Conservation (phyloP, 2,329 filamentous ascomycete genomes). For the Anthostomella pinea region DNA sequence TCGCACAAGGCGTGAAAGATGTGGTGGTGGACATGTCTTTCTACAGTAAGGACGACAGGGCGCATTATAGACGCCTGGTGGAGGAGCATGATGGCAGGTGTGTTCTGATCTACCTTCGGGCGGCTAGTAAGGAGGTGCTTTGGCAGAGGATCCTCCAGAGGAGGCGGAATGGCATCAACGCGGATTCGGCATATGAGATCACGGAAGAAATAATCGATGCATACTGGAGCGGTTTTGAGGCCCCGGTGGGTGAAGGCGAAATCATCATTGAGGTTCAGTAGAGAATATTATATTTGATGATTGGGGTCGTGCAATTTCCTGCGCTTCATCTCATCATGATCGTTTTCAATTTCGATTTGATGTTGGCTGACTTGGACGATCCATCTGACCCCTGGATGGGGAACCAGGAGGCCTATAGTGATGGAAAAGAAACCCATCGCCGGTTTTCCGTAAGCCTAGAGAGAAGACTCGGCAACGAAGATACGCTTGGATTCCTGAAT, state of each 20-base stretch:
- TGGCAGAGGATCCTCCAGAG: conserved; percentile 32
- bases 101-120: conserved; percentile 30
- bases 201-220: conserved; percentile 18
- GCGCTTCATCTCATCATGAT: too few relatives aligned
- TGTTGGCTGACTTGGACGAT: too few relatives aligned
- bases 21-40: conserved; percentile 33
- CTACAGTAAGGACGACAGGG: conserved; percentile 30
- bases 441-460: too few relatives aligned
- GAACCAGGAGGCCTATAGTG: too few relatives aligned
- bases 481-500: too few relatives aligned
- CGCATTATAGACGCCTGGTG: conserved; percentile 28
- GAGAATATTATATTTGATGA: too few relatives aligned
- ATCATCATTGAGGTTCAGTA: conserved; percentile 17
- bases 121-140: conserved; percentile 25
- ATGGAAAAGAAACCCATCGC: too few relatives aligned
- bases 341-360: too few relatives aligned
- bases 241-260: conserved; percentile 19
- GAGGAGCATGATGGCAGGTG: conserved; percentile 26
- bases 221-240: conserved; percentile 25
- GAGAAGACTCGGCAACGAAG: too few relatives aligned
- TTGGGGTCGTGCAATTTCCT: too few relatives aligned
- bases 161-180: conserved; percentile 28
- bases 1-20: conserved; percentile 18
- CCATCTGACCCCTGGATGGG: too few relatives aligned
- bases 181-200: conserved; percentile 20